Evolutionary conservation across 352 stramenopile genomes (phyloP), one percentile per base, ranked within the genome.

Genomic region (Blastocystis sp.): DNA sequence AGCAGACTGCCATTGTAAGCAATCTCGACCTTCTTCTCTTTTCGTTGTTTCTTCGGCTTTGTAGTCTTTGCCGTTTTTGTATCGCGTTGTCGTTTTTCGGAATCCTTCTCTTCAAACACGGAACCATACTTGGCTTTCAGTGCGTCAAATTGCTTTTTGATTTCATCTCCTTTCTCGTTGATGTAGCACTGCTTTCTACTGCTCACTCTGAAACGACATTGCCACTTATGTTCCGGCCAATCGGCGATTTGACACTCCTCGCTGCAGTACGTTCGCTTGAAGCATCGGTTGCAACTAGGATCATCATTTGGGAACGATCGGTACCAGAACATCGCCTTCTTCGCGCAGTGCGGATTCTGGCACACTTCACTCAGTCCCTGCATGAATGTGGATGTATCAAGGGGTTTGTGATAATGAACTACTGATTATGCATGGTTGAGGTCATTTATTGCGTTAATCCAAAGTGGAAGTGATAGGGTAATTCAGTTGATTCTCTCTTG

Each of bases 201-300:
- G 42, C 2, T 61, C 0, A 63, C 34, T 44, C 6, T 7, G 4
- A 54, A 21, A 38, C 56, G 11, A 24, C n/a, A 42, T 21, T 16
- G 14, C 8, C 14, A 78, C 67, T 78, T 78, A 44, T 78, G 67
- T 29, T 59, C 57, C 24, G n/a, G 21, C 67, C 67, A 78, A 29
- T 78, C 67, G 16, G 53, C 0, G n/a, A 78, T 57, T 42, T 78
- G 67, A 44, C 67, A 78, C 34, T 78, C 67, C 49, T 78, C 44
- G 24, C 67, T 78, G 32, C 67, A 78, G 46, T 78, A 78, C 11
- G 67, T 78, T 61, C 67, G 6, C 67, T 78, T 78, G 27, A 78
- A 21, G 32, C 67, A 78, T 6, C 67, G 44, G 29, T 78, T 40
- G 21, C 67, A 78, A 61, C 67, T 78, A 78, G 24, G 18, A 21